A percentile compares a stretch with the other conserved stretches of the same genome.
phyloP scores from a whole-genome alignment of 73 alveolate genomes.

The Paramecium tetraurelia region DNA sequence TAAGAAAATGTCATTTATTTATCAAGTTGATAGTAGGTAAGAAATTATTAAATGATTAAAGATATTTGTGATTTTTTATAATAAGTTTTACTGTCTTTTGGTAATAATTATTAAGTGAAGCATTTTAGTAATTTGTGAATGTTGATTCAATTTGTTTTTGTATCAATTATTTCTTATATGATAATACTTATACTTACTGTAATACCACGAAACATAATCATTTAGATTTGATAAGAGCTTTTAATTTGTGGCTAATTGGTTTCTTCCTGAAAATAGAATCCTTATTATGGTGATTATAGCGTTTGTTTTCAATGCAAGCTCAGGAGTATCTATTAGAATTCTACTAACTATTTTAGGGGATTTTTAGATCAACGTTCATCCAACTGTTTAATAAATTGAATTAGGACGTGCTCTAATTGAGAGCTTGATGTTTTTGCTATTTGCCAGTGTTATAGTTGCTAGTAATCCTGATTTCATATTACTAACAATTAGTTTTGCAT shows the following conservation, averaged over 20 bases:
- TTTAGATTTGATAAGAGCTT: constrained; percentile 15
- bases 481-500: constrained; percentile 24
- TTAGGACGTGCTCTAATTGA: not conserved
- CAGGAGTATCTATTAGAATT: constrained; percentile 35
- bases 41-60: not conserved
- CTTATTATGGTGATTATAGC: constrained; percentile 27
- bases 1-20: not conserved
- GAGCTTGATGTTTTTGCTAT: not conserved
- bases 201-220: no score
- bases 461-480: not conserved
- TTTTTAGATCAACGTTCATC: not conserved
- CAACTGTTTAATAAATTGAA: not conserved
- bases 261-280: constrained; percentile 40
- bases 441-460: not conserved
- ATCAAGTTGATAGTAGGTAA: constrained; percentile 25
- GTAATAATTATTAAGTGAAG: constrained; percentile 29
- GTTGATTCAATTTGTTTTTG: no score
- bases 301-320: constrained; percentile 31
- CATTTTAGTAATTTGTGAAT: no score
- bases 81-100: constrained; percentile 22
- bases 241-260: constrained; percentile 44
- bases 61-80: not conserved
- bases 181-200: no score
- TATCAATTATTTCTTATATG: no score
- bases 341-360: not conserved